These are phyloP conservation scores for Melanogaster broomeanus DNA, from an alignment of 768 basidiomycete genomes.

Conservation along the genomic window DNA sequence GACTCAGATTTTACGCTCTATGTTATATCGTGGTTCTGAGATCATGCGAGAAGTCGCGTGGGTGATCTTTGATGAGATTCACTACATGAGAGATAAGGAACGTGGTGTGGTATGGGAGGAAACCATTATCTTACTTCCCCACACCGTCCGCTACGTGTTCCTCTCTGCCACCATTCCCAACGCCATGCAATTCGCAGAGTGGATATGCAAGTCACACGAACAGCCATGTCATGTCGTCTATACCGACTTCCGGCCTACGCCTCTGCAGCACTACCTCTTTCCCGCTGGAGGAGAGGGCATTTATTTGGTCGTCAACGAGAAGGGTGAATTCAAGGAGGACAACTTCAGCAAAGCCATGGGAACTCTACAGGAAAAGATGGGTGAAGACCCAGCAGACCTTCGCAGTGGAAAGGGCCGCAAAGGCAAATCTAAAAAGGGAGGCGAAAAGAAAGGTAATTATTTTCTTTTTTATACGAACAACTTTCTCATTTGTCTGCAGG, in stretches of 20 bases:
- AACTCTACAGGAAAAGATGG: constrained; percentile 76
- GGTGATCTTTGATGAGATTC: constrained; percentile 99
- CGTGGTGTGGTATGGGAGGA: constrained; percentile 99
- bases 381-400: constrained; percentile 92
- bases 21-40: constrained; percentile 98
- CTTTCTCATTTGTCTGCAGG: constrained; percentile 46
- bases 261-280: constrained; percentile 97
- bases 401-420: constrained; percentile 83
- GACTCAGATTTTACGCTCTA: constrained; percentile 89
- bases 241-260: constrained; percentile 98
- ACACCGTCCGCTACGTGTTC: constrained; percentile 96
- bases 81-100: constrained; percentile 99
- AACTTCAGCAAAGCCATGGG: constrained; percentile 99
- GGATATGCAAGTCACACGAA: constrained; percentile 96
- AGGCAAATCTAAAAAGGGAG: constrained; percentile 94
- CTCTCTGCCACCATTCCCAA: constrained; percentile 99
- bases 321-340: constrained; percentile 94
- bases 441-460: constrained; percentile 77
- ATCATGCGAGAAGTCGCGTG: constrained; percentile 99
- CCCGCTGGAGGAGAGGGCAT: constrained; percentile 97
- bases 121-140: constrained; percentile 95
- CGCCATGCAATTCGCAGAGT: constrained; percentile 99
- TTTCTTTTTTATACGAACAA: neutral
- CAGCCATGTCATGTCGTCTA: constrained; percentile 99
- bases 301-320: constrained; percentile 98